Conservation (phyloP, 139 green algal species). For the Penium margaritaceum region DNA sequence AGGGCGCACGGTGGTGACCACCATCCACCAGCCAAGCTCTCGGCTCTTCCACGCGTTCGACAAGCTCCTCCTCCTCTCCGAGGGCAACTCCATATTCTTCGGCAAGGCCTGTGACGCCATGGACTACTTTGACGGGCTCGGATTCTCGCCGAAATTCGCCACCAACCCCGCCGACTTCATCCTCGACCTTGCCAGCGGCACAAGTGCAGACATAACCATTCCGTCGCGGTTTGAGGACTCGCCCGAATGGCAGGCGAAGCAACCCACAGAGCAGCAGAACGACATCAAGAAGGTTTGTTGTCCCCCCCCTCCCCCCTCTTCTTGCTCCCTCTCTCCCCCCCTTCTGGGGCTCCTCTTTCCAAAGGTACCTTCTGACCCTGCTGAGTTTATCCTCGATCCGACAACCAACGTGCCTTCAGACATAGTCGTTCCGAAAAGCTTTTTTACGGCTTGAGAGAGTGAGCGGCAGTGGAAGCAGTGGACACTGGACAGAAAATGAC, state of each 20-base stretch:
- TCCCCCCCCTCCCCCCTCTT: too few species aligned
- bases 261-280: background rate
- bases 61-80: conserved; percentile 65
- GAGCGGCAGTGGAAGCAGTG: too few species aligned
- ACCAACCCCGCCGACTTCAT: conserved; percentile 45
- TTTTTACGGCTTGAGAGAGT: too few species aligned
- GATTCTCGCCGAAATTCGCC: conserved; percentile 21
- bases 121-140: conserved; percentile 40
- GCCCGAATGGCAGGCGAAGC: background rate
- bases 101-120: conserved; percentile 25
- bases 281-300: background rate
- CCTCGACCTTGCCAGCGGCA: conserved; percentile 30
- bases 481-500: too few species aligned
- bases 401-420: too few species aligned
- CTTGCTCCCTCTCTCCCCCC: too few species aligned
- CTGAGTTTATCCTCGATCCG: too few species aligned
- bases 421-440: too few species aligned
- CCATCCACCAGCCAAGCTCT: conserved; percentile 75
- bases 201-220: conserved; percentile 5
- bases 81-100: conserved; percentile 49
- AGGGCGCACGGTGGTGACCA: conserved; percentile 57
- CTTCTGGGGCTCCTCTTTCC: too few species aligned
- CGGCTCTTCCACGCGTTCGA: conserved; percentile 71
- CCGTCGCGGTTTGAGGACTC: background rate
- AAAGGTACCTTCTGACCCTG: too few species aligned